Percentiles rank a stretch among this genome's conserved stretches.
Conservation (phyloP, 371 early-diverging fungal species). For the Lichtheimia corymbifera region DNA sequence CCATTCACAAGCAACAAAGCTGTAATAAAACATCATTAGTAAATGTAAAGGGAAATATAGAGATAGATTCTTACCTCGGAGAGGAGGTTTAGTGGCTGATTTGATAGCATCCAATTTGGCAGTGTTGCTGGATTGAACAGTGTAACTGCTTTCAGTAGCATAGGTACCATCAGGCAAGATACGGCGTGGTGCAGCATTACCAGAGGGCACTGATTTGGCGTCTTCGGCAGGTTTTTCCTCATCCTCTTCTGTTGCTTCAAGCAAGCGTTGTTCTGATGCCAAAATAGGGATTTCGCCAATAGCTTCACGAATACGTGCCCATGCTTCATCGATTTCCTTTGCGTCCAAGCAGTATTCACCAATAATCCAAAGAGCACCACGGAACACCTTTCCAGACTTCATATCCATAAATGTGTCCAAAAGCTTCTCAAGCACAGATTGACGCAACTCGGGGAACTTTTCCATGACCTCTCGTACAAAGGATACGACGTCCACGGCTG, state of each 20-base stretch:
- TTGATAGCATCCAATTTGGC: constrained; percentile 65
- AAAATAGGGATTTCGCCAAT: constrained; percentile 93
- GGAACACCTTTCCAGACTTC: constrained; percentile 93
- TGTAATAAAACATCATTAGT: constrained; percentile 6
- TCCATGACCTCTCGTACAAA: constrained; percentile 97
- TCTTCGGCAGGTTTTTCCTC: constrained; percentile 39
- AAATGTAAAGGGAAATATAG: neutral
- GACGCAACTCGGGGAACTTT: constrained; percentile 87
- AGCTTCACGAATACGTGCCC: constrained; percentile 78
- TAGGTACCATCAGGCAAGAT: constrained; percentile 97
- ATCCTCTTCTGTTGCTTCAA: constrained; percentile 61
- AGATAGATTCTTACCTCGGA: constrained; percentile 48
- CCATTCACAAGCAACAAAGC: constrained; percentile 81
- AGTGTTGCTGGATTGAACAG: constrained; percentile 41
- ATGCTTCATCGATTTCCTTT: constrained; percentile 80
- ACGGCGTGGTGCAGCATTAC: constrained; percentile 63
- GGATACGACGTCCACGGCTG: constrained; percentile 93
- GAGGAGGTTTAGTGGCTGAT: constrained; percentile 74
- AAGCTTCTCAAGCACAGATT: constrained; percentile 76
- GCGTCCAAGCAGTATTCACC: constrained; percentile 85
- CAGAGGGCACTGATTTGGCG: constrained; percentile 34
- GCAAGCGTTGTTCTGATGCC: constrained; percentile 79
- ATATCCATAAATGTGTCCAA: constrained; percentile 85
- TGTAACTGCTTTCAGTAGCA: constrained; percentile 90
- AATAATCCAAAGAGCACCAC: constrained; percentile 97